phyloP scores from a whole-genome alignment of 768 basidiomycete species.

The Strobilomyces dryophilus region DNA sequence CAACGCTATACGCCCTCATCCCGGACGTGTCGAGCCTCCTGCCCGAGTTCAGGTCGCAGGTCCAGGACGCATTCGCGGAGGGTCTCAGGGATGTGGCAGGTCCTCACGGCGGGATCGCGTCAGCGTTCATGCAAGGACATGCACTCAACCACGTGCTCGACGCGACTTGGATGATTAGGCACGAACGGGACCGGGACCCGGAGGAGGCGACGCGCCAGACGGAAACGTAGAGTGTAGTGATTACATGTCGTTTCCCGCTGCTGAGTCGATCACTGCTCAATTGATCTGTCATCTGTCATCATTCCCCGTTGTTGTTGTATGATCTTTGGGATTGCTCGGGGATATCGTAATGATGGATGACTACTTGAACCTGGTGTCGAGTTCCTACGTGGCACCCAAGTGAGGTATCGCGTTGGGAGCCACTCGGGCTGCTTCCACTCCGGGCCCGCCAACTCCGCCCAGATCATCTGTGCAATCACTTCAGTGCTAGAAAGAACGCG shows the following conservation, averaged over 20 bases:
- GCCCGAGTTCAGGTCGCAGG: slow-evolving; percentile 30
- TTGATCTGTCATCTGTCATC: neutral
- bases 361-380: neutral
- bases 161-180: slow-evolving; percentile 5
- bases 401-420: slow-evolving; percentile 57
- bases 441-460: slow-evolving; percentile 40
- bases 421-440: slow-evolving; percentile 54
- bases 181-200: neutral
- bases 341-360: neutral
- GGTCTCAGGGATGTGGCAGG: slow-evolving; percentile 42
- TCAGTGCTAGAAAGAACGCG: slow-evolving; percentile 47
- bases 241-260: neutral
- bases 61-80: slow-evolving; percentile 40
- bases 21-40: slow-evolving; percentile 31
- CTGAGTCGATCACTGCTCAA: too few relatives aligned
- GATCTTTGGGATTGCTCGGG: neutral
- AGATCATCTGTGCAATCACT: slow-evolving; percentile 55
- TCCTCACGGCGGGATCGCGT: slow-evolving; percentile 30
- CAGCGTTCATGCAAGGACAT: slow-evolving; percentile 17
- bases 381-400: slow-evolving; percentile 19
- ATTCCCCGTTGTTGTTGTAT: too few relatives aligned
- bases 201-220: neutral
- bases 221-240: neutral
- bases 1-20: slow-evolving; percentile 32
- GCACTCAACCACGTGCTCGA: slow-evolving; percentile 7